A percentile compares a stretch with the other conserved stretches of the same genome.
Evolutionary conservation across 805 yeast genomes (phyloP).

Genomic region (Komagataella populi): DNA sequence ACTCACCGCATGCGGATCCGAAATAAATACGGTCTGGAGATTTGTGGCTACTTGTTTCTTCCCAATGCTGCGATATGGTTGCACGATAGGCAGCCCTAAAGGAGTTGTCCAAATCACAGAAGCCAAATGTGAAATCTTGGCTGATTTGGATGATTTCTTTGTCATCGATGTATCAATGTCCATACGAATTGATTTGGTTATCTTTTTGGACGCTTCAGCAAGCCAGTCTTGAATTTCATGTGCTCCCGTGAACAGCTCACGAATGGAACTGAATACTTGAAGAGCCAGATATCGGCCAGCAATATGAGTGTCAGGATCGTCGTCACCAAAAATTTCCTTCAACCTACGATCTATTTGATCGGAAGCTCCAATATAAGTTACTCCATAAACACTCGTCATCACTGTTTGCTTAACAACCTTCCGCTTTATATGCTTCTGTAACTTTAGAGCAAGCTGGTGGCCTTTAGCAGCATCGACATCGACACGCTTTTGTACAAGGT

Average conservation of each 20-base stretch:
- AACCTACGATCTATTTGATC: conserved; percentile 77
- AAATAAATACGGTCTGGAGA: conserved; percentile 73
- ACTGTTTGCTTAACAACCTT: conserved; percentile 94
- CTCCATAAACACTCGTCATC: conserved; percentile 97
- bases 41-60: conserved; percentile 64
- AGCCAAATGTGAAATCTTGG: conserved; percentile 37
- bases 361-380: conserved; percentile 85
- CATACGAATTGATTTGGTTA: conserved; percentile 63
- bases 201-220: conserved; percentile 70
- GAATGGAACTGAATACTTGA: conserved; percentile 70
- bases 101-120: conserved; percentile 98
- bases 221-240: conserved; percentile 96
- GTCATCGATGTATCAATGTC: conserved; percentile 33
- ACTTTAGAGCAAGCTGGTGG: conserved; percentile 35
- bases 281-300: conserved; percentile 54
- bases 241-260: conserved; percentile 83
- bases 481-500: conserved; percentile 41
- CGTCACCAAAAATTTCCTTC: conserved; percentile 32
- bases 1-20: conserved; percentile 76
- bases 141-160: conserved; percentile 35
- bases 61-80: conserved; percentile 73
- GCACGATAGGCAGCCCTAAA: conserved; percentile 88
- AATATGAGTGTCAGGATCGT: conserved; percentile 22
- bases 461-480: conserved; percentile 40
- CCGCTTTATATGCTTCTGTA: conserved; percentile 56